Base-by-base conservation (phyloP, 495 filamentous ascomycete genomes). In the Thozetella sp. region DNA sequence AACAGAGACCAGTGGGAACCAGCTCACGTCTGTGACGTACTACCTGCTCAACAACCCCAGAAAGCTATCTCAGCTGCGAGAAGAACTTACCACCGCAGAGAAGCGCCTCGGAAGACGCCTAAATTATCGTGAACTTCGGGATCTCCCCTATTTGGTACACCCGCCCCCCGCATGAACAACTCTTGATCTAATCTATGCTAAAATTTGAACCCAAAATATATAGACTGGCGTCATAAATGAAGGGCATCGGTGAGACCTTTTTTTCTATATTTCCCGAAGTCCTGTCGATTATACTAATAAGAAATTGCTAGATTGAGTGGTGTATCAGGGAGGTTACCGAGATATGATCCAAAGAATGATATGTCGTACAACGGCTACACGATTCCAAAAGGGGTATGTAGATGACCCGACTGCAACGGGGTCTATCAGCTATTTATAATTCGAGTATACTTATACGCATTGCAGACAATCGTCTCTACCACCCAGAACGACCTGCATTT, bases 1-100 rank as follows among this genome's bases (percentile, higher is more conserved):
- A 1, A 67, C 71, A n/a, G 74, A 77, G 52, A 76, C 74, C 2
- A 74, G 73, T 1, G 63, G 59, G 3, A 63, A 61, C 57, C 56
- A 62, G 1, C 53, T 77, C 10, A 66, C 67, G 12, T 62, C 65
- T 20, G 72, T 67, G 11, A 63, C 69, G 1, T 74, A 61, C 40
- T 61, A 73, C 52, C 57, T 76, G 17, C 54, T 77, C 4, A 60
- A 61, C 0, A 67, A 76, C 55, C 68, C 69, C 9, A 45, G 58
- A 0, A 65, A 67, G 13, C 48, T 57, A n/a, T 19, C 20, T 19
- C 54, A 61, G n/a, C 67, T 79, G 15, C 55, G 45, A 34, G 58
- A 60, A 3, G 73, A 77, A 51, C 26, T 79, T 3, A 54, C 60
- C 15, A 37, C 59, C 12, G 64, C 46, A 1, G 70, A 67, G 13